Evolutionary conservation across 108 stramenopile species (phyloP).

Genomic region (Epipyxis sp.): DNA sequence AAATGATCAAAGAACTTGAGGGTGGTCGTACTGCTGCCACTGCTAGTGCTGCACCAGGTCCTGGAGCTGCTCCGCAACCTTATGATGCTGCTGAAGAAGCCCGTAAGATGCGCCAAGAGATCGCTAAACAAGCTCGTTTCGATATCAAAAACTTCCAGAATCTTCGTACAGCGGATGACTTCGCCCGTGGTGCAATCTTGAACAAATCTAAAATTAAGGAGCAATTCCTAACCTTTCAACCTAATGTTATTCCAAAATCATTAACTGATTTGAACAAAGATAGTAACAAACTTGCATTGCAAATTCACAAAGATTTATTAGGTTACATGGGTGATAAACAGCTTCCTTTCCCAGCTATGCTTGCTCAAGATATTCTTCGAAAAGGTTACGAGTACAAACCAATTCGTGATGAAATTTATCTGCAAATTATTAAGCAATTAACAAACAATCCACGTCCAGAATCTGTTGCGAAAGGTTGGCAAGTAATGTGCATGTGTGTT

Average conservation of each 20-base stretch:
- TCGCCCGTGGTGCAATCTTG: slow-evolving; percentile 55
- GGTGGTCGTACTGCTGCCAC: background rate
- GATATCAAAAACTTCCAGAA: slow-evolving; percentile 56
- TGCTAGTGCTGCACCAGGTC: background rate
- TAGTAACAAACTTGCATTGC: slow-evolving; percentile 51
- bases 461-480: slow-evolving; percentile 59
- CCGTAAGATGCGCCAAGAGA: slow-evolving; percentile 6
- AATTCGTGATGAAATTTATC: slow-evolving; percentile 63
- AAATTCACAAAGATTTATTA: slow-evolving; percentile 61
- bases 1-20: slow-evolving; percentile 18
- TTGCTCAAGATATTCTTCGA: slow-evolving; percentile 62
- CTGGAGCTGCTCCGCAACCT: background rate
- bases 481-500: slow-evolving; percentile 68
- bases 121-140: slow-evolving; percentile 34
- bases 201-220: slow-evolving; percentile 59
- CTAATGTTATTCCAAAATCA: slow-evolving; percentile 54
- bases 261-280: slow-evolving; percentile 56
- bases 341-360: slow-evolving; percentile 64
- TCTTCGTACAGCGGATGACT: slow-evolving; percentile 57
- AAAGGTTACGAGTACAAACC: slow-evolving; percentile 59
- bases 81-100: slow-evolving; percentile 33
- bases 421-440: slow-evolving; percentile 63
- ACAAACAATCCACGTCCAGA: slow-evolving; percentile 60
- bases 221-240: slow-evolving; percentile 58
- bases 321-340: slow-evolving; percentile 68